phyloP scores from a whole-genome alignment of 352 stramenopile species.

The Pythium phragmitis region DNA sequence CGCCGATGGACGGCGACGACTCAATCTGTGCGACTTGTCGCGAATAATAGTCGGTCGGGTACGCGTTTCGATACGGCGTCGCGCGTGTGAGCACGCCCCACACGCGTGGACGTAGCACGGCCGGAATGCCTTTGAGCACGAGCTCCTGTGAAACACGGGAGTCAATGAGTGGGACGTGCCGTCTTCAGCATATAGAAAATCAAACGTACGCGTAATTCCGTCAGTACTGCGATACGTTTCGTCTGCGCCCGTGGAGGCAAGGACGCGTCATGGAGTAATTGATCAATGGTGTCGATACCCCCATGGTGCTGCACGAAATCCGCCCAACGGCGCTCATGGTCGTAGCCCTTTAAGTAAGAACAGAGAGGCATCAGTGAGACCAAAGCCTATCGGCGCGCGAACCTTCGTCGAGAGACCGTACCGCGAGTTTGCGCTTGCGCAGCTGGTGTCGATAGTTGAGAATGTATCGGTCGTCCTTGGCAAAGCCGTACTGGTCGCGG shows the following conservation, averaged over 20 bases:
- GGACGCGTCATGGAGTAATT: constrained; percentile 24
- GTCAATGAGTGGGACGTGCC: not conserved
- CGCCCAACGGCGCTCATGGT: constrained; percentile 41
- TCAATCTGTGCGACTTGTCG: constrained; percentile 28
- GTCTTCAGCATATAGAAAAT: not conserved
- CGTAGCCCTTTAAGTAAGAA: constrained; percentile 31
- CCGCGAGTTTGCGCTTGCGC: constrained; percentile 37
- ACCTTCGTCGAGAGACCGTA: constrained; percentile 13
- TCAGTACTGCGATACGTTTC: constrained; percentile 11
- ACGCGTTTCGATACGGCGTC: constrained; percentile 31
- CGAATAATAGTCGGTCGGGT: constrained; percentile 33
- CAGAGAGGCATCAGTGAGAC: not conserved
- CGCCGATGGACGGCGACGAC: constrained; percentile 32
- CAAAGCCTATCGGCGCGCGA: not conserved
- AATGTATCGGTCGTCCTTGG: constrained; percentile 60
- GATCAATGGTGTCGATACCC: constrained; percentile 39
- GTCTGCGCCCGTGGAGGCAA: constrained; percentile 1
- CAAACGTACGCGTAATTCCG: constrained; percentile 22
- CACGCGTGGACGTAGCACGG: constrained; percentile 36
- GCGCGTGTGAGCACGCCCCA: constrained; percentile 44
- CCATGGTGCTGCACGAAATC: constrained; percentile 40
- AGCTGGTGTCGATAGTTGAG: constrained; percentile 42
- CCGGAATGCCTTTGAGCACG: constrained; percentile 42
- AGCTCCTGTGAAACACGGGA: constrained; percentile 29
- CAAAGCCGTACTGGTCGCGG: constrained; percentile 58